Conservation (phyloP, 1,284 basidiomycete species). For the Cerrena zonata region DNA sequence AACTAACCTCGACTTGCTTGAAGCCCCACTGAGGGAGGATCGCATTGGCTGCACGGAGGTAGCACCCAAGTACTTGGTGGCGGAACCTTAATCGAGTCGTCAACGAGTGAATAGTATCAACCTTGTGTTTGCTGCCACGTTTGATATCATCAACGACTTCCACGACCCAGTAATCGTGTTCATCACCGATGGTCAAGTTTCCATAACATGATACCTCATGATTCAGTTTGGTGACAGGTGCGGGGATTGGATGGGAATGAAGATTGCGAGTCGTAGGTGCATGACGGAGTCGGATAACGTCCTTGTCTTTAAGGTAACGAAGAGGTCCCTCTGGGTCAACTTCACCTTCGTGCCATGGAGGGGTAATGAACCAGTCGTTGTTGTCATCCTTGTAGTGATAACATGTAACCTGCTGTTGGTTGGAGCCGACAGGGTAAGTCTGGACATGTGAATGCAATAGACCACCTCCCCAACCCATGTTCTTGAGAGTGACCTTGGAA, state of each 20-base stretch:
- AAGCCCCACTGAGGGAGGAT: conserved; percentile 97
- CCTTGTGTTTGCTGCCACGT: conserved; percentile 53
- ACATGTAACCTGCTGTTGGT: conserved; percentile 96
- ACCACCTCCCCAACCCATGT: conserved; percentile 96
- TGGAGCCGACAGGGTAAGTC: conserved; percentile 87
- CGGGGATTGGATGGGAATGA: conserved; percentile 86
- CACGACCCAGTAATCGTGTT: conserved; percentile 87
- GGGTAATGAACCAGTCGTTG: conserved; percentile 86
- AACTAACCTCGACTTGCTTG: conserved; percentile 96
- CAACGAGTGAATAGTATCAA: conserved; percentile 76
- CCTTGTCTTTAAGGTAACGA: conserved; percentile 71
- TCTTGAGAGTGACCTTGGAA: conserved; percentile 90
- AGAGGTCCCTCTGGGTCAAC: conserved; percentile 65
- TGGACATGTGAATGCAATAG: conserved; percentile 95
- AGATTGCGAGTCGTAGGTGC: conserved; percentile 80
- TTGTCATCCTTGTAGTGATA: conserved; percentile 99
- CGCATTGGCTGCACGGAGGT: conserved; percentile 84
- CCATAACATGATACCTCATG: conserved; percentile 93
- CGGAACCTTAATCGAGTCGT: conserved; percentile 86
- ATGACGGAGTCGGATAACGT: conserved; percentile 80
- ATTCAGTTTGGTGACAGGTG: conserved; percentile 86
- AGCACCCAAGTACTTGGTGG: conserved; percentile 78
- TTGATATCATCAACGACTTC: conserved; percentile 91
- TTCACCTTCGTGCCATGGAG: conserved; percentile 70
- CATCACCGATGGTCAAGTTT: conserved; percentile 80